Percentiles rank a stretch among this genome's conserved stretches.
phyloP scores from a whole-genome alignment of 2,329 filamentous ascomycete genomes.

The Fusarium abutilonis region DNA sequence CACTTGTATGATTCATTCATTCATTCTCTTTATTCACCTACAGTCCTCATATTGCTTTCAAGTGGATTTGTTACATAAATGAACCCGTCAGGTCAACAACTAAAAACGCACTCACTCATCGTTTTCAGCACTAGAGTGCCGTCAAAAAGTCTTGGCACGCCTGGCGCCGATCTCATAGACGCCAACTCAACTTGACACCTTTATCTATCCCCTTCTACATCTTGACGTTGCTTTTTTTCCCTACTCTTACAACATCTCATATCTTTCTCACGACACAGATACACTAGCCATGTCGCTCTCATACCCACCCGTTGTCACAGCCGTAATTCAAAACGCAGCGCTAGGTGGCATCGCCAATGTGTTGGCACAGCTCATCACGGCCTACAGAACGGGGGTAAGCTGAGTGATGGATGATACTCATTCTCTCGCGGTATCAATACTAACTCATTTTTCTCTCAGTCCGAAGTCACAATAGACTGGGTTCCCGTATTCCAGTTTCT shows the following conservation, averaged over 20 bases:
- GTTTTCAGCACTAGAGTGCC: not conserved
- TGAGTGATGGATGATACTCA: not conserved
- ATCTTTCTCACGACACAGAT: not conserved
- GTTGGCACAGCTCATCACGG: constrained; percentile 75
- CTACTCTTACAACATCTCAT: not conserved
- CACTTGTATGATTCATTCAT: not conserved
- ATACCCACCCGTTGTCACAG: constrained; percentile 63
- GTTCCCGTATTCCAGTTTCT: constrained; percentile 79
- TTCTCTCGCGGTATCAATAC: not conserved
- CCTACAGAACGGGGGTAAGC: constrained; percentile 68
- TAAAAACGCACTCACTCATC: not conserved
- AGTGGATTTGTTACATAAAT: not conserved
- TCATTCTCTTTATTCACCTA: not conserved
- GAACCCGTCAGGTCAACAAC: not conserved
- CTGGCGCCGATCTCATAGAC: constrained; percentile 26
- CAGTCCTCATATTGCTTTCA: not conserved
- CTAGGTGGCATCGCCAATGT: constrained; percentile 76
- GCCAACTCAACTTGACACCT: constrained; percentile 22
- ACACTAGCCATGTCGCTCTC: constrained; percentile 40
- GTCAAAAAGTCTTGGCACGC: constrained; percentile 19
- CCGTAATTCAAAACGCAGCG: constrained; percentile 72
- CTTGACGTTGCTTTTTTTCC: not conserved
- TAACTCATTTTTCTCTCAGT: constrained; percentile 52
- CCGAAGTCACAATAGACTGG: constrained; percentile 69
- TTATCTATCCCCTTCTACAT: not conserved